Percentiles rank a stretch among this genome's conserved stretches.
Conservation (phyloP, 139 green algal genomes). For the Chlamydomonas sp. region DNA sequence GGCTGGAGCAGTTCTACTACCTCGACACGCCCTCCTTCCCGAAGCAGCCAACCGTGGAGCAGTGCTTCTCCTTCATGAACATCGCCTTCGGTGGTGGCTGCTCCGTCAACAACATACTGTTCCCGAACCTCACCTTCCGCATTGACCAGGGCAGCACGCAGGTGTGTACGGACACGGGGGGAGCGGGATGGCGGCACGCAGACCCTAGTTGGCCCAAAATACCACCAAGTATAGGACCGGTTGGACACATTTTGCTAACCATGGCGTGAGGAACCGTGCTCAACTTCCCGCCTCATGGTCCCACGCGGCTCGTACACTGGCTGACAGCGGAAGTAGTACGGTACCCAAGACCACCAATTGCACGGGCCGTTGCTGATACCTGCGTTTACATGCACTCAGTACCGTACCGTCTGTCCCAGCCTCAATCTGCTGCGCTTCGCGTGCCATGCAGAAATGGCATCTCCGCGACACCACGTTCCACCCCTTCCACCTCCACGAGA, state of each 20-base stretch:
- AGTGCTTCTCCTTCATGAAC: conserved; percentile 40
- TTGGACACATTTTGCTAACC: too few relatives aligned
- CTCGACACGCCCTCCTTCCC: not conserved
- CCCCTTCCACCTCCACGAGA: conserved; percentile 30
- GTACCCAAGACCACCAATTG: too few relatives aligned
- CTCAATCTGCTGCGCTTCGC: not conserved
- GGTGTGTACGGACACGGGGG: not conserved
- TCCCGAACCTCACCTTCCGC: not conserved
- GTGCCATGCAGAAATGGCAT: not conserved
- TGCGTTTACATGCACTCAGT: too few relatives aligned
- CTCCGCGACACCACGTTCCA: conserved; percentile 25
- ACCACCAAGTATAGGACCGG: too few relatives aligned
- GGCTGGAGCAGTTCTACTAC: not conserved
- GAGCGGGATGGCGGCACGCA: too few relatives aligned
- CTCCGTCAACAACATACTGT: conserved; percentile 7
- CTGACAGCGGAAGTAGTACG: too few relatives aligned
- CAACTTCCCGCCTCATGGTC: too few relatives aligned
- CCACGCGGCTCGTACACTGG: too few relatives aligned
- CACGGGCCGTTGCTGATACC: too few relatives aligned
- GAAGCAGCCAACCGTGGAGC: not conserved
- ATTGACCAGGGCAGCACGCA: conserved; percentile 5
- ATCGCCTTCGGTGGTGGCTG: not conserved
- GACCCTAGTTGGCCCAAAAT: too few relatives aligned
- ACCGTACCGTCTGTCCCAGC: too few relatives aligned
- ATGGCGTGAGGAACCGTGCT: too few relatives aligned